phyloP scores from a whole-genome alignment of 169 alveolate species.

The Eimeria praecox region DNA sequence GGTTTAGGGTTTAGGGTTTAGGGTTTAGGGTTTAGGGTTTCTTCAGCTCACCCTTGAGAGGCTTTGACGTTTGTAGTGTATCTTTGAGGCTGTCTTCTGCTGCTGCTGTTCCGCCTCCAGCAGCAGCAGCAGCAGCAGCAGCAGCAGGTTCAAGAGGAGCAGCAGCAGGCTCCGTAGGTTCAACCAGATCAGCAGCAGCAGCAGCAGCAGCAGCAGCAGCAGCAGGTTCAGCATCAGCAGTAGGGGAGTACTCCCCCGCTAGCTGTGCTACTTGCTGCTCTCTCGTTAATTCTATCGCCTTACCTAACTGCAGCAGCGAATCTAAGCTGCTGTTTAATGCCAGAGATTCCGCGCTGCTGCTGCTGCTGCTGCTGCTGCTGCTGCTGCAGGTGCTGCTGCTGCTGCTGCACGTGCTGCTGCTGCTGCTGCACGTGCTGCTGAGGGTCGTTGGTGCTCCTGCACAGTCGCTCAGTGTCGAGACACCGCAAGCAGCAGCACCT shows the following conservation, averaged over 20 bases:
- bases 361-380: slow-evolving; percentile 61
- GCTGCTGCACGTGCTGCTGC: neutral
- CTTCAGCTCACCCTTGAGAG: neutral
- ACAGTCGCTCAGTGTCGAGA: too few relatives aligned
- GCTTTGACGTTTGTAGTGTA: neutral
- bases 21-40: slow-evolving; percentile 31
- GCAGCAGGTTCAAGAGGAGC: neutral
- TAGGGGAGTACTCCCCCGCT: slow-evolving; percentile 37
- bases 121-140: slow-evolving; percentile 11
- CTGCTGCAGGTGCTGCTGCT: slow-evolving; percentile 10
- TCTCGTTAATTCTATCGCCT: neutral
- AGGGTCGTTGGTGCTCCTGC: too few relatives aligned
- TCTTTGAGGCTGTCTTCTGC: neutral
- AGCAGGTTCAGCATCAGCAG: slow-evolving; percentile 21
- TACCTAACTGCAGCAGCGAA: slow-evolving; percentile 24
- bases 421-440: neutral
- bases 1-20: slow-evolving; percentile 9
- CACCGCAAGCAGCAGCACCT: too few relatives aligned
- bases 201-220: slow-evolving; percentile 15
- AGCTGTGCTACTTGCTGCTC: slow-evolving; percentile 53
- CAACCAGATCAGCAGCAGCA: slow-evolving; percentile 38
- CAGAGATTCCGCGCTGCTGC: slow-evolving; percentile 29
- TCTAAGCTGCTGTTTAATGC: slow-evolving; percentile 17
- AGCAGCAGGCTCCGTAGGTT: neutral
- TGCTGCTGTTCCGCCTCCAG: neutral